A percentile compares a stretch with the other conserved stretches of the same genome.
Conservation (phyloP, 108 stramenopile genomes). For the Skeletonema potamos region DNA sequence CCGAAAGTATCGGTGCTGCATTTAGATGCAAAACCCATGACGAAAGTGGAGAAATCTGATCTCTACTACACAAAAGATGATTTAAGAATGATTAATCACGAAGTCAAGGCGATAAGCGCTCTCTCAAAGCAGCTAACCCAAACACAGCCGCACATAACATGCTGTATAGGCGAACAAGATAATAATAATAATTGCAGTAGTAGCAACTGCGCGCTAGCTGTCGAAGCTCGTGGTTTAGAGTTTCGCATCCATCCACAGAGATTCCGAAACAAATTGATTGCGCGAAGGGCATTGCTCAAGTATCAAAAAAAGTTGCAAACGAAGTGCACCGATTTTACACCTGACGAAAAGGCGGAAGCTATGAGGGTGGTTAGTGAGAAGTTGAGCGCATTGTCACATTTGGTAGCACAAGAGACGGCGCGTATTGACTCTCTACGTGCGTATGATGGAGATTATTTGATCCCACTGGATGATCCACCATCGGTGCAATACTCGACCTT, state of each 20-base stretch:
- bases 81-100: neutral
- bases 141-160: neutral
- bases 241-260: neutral
- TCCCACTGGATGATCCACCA: neutral
- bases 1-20: neutral
- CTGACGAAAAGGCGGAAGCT: neutral
- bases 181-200: too few relatives aligned
- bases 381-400: slow-evolving; percentile 13
- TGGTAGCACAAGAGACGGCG: slow-evolving; percentile 14
- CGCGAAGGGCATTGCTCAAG: slow-evolving; percentile 4
- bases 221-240: slow-evolving; percentile 14
- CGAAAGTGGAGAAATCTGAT: slow-evolving; percentile 1
- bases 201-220: neutral
- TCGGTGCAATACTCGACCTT: too few relatives aligned
- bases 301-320: slow-evolving; percentile 1
- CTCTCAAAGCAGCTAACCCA: neutral
- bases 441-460: slow-evolving; percentile 9
- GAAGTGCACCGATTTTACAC: neutral
- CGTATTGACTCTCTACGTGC: neutral
- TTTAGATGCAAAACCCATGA: neutral
- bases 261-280: neutral
- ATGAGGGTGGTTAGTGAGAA: slow-evolving; percentile 7
- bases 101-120: slow-evolving; percentile 4
- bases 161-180: neutral
- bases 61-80: slow-evolving; percentile 14